Conservation (phyloP, 2,329 filamentous ascomycete genomes). For the Xylariaceae sp. region DNA sequence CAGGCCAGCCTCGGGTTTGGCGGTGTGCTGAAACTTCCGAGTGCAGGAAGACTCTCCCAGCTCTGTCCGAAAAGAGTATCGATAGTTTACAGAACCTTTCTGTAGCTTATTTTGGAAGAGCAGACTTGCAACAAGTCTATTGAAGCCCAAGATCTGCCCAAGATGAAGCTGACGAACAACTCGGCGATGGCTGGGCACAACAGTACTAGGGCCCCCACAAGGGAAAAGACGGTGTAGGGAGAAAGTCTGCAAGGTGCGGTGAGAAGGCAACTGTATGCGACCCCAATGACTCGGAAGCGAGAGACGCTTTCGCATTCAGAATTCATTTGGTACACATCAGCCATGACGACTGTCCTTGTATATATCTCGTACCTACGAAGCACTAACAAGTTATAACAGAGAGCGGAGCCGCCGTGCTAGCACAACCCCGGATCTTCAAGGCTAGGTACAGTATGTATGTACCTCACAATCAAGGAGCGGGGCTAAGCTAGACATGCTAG, state of each 20-base stretch:
- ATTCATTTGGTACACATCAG: slow-evolving; percentile 3
- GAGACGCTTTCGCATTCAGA: slow-evolving; percentile 6
- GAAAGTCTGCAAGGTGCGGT: slow-evolving; percentile 25
- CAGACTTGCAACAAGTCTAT: neutral
- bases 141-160: too few relatives aligned
- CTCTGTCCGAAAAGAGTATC: neutral
- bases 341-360: neutral
- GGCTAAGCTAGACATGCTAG: neutral
- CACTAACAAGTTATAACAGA: neutral
- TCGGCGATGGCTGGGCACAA: neutral
- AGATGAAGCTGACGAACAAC: neutral
- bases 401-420: slow-evolving; percentile 11
- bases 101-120: neutral
- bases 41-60: neutral
- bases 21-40: neutral
- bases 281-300: slow-evolving; percentile 18
- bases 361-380: neutral
- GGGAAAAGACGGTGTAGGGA: slow-evolving; percentile 29
- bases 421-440: neutral
- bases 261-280: slow-evolving; percentile 13
- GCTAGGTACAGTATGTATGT: neutral
- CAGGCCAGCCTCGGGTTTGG: neutral
- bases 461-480: neutral
- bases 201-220: slow-evolving; percentile 14
- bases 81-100: neutral